These are phyloP conservation scores for Malbranchea zuffiana DNA, from an alignment of 2,329 filamentous ascomycete genomes.

Conservation along the genomic window DNA sequence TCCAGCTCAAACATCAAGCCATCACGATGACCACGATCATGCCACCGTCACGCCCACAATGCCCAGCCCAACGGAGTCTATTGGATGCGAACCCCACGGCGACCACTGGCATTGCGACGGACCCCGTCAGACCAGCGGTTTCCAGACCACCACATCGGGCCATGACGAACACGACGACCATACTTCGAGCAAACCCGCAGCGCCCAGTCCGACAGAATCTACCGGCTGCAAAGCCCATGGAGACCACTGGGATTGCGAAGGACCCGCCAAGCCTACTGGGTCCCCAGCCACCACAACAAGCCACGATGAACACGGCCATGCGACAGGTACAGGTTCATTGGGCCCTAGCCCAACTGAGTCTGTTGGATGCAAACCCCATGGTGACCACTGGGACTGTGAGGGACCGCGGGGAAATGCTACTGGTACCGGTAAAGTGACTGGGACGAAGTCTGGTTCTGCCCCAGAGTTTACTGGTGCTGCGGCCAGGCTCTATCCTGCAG, in stretches of 20 bases:
- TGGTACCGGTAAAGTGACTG: neutral
- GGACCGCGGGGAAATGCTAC: neutral
- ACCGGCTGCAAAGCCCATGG: conserved; percentile 16
- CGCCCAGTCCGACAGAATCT: conserved; percentile 14
- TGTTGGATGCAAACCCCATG: neutral
- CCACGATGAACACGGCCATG: no score
- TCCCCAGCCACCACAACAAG: neutral
- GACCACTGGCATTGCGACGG: conserved; percentile 22
- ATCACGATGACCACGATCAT: conserved; percentile 8
- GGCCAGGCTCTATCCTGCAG: neutral
- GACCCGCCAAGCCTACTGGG: conserved; percentile 8
- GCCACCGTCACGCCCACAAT: conserved; percentile 19
- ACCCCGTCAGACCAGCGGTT: conserved; percentile 7
- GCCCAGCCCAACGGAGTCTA: conserved; percentile 16
- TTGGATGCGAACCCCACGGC: conserved; percentile 16
- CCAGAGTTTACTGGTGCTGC: conserved; percentile 7
- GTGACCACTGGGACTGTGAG: no score
- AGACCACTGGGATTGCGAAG: conserved; percentile 21
- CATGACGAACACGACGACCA: conserved; percentile 6
- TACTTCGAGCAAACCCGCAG: conserved; percentile 17
- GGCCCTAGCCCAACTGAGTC: neutral
- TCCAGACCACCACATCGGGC: neutral
- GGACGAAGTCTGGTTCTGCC: neutral
- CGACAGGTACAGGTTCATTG: neutral
- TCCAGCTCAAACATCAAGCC: conserved; percentile 5